A percentile compares a stretch with the other conserved stretches of the same genome.
phyloP scores from a whole-genome alignment of 345 rosid genomes.

The Capsella bursapastoris region DNA sequence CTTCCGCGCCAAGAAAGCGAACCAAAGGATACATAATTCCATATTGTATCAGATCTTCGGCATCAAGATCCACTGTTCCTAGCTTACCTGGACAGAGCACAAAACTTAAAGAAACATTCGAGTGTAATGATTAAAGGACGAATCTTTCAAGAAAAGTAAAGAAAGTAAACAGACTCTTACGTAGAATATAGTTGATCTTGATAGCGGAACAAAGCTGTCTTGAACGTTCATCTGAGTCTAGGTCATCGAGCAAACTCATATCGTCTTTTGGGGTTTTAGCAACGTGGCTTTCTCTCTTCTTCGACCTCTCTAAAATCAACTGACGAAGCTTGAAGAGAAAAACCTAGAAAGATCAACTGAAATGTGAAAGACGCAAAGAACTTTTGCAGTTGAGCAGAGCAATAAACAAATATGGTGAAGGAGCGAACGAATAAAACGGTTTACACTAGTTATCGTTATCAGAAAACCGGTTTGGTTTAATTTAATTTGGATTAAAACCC shows the following conservation, averaged over 20 bases:
- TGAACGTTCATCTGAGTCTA: not conserved
- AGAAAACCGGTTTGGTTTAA: not conserved
- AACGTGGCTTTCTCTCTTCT: not conserved
- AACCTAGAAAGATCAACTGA: not conserved
- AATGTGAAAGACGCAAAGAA: not conserved
- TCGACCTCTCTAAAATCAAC: not conserved
- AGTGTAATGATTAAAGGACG: not conserved
- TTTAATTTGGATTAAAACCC: not conserved
- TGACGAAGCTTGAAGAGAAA: not conserved
- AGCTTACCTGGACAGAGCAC: not conserved
- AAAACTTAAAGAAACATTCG: not conserved
- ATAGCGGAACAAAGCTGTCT: not conserved
- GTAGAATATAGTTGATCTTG: not conserved
- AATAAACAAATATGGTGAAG: not conserved
- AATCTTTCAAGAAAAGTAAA: not conserved
- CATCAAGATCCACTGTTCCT: not conserved
- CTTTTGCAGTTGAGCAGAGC: not conserved
- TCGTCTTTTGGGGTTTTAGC: not conserved
- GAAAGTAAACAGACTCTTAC: not conserved
- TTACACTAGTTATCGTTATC: not conserved
- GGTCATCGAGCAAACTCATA: not conserved
- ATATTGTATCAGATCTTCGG: constrained; percentile 43
- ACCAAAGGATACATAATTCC: constrained; percentile 66
- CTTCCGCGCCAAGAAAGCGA: constrained; percentile 61
- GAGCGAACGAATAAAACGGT: not conserved